A percentile compares a stretch with the other conserved stretches of the same genome.
Evolutionary conservation across 2,329 filamentous ascomycete species (phyloP).

Genomic region (Elsinoe batatas): DNA sequence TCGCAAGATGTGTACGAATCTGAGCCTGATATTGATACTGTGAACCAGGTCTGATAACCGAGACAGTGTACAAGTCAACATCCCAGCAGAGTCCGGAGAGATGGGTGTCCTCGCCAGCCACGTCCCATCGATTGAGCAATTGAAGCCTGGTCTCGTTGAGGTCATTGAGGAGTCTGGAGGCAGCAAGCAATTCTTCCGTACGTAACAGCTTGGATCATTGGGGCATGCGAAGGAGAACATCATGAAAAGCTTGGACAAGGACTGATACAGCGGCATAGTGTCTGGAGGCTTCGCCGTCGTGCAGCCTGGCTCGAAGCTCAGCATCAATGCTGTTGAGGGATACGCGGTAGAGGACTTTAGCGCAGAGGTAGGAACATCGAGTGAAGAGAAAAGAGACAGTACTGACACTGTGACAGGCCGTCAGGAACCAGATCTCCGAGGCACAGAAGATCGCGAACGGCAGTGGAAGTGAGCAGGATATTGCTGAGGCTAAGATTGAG

Average conservation of each 20-base stretch:
- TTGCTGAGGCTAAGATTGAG: constrained; percentile 98
- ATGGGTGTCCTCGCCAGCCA: constrained; percentile 99
- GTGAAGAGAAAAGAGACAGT: not conserved
- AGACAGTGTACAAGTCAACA: constrained; percentile 90
- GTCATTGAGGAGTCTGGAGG: constrained; percentile 84
- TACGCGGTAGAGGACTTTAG: constrained; percentile 95
- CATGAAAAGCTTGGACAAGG: constrained; percentile 10
- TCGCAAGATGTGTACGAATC: constrained; percentile 57
- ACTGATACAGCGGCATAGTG: constrained; percentile 43
- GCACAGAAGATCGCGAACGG: constrained; percentile 90
- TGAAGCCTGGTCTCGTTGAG: constrained; percentile 93
- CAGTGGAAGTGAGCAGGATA: constrained; percentile 87
- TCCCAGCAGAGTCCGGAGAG: constrained; percentile 93
- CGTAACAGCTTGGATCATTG: constrained; percentile 32
- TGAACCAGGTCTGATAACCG: constrained; percentile 25
- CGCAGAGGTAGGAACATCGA: constrained; percentile 50
- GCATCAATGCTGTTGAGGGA: constrained; percentile 97
- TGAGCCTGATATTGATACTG: constrained; percentile 1
- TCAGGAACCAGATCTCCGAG: constrained; percentile 83
- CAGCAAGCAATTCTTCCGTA: constrained; percentile 98
- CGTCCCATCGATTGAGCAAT: constrained; percentile 96
- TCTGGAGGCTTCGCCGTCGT: constrained; percentile 96
- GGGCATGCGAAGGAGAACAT: not conserved
- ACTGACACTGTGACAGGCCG: constrained; percentile 42
- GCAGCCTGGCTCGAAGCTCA: constrained; percentile 86